Evolutionary conservation across 345 rosid species (phyloP), one percentile per base, ranked within the genome.

Genomic region (Eucalyptus albens): DNA sequence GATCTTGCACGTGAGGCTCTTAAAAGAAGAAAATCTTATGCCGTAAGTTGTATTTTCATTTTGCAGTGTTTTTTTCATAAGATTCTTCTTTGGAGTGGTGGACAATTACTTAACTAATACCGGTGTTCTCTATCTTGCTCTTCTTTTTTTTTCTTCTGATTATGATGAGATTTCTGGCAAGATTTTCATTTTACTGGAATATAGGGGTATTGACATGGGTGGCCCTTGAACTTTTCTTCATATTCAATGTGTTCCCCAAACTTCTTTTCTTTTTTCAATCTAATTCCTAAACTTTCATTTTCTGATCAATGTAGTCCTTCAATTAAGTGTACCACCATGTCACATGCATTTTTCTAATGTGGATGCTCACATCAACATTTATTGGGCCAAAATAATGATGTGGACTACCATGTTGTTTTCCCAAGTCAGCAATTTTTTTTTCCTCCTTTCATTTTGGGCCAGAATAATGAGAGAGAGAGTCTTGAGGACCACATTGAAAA

Each of bases 1-100:
- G 97, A 94, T 94, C 97, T 96, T 87, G 98, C 98, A 88, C 96
- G 98, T 72, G 98, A 95, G 92, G 97, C 97, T 65, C 96, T 96
- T 49, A 96, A 96, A 93, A 93, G 98, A 89, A 96, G 98, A 37
- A 96, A 96, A 91, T 93, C 97, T 77, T 93, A 89, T 94, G 93
- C 96, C 47, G 98, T 96, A 93, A 94, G 97, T 87, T 80, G 49
- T 12, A 12, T 11, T 37, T 77, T 77, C 7, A 17, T 33, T 40
- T 37, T 77, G 47, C 47, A 22, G 6, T 11, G 24, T 40, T 22
- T 77, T 31, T 72, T 11, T 72, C 45, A 19, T 10, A 72, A 33
- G 45, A 72, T 72, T 77, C 83, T 77, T 77, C 83, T 77, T 77
- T 40, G 47, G 83, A 40, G 47, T 77, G 1, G 83, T 37, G 83